Base-by-base conservation (phyloP, 106 monocot species). In the Dendrobium nobile region DNA sequence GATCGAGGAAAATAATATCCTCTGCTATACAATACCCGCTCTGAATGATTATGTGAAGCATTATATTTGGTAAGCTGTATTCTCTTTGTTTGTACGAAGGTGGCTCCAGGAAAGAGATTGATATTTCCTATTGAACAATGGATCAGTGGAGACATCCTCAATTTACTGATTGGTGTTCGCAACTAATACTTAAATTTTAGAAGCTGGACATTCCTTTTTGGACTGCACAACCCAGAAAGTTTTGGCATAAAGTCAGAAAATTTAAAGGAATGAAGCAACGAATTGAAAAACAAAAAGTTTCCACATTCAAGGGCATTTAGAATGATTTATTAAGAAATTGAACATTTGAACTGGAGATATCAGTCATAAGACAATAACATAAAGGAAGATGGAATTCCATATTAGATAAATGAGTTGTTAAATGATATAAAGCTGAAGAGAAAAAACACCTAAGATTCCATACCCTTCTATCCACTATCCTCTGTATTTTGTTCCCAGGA, bases 81-180 rank as follows among this genome's bases (percentile, higher is more conserved):
- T n/a, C 86, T 89, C 51, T 79, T 91, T 77, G 82, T 85, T n/a
- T 82, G 75, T 28, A 70, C 79, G 73, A 88, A 88, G 31, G 75
- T 83, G 28, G 88, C 58, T 79, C 89, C 40, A 82, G 92, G 86
- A 73, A 95, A 81, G 44, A 91, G 77, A 81, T 79, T 85, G 79
- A 92, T 82, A 82, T 83, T 88, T 79, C 92, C 91, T 24, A 83
- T 81, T 43, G 92, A 91, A 79, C 90, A 94, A 80, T 91, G 88
- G 72, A 92, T 82, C 54, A 91, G 79, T 20, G 92, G 89, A 28
- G 87, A 84, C 94, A 98, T 98, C 67, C 67, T 87, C 83, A 80
- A 85, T 47, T 48, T 33, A 80, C 27, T 40, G 68, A 26, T 75
- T 9, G 47, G 40, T 40, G 20, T 31, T 68, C 78, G 33, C 54